These are phyloP conservation scores for Saccharum officinarum DNA, from an alignment of 176 grass and related monocot species.

Conservation along the genomic window DNA sequence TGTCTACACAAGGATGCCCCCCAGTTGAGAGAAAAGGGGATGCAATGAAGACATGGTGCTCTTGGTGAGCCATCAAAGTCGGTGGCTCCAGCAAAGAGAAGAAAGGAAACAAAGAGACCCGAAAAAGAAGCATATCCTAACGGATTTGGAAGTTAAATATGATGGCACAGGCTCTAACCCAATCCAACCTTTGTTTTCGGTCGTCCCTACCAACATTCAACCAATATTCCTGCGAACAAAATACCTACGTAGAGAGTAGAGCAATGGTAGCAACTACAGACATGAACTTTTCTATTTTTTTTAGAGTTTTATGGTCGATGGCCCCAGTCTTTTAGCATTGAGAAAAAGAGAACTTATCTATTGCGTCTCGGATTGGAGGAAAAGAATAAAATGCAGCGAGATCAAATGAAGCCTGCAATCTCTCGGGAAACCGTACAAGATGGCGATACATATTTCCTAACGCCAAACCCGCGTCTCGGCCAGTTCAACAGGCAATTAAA, in stretches of 20 bases:
- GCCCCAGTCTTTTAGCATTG: too few species aligned
- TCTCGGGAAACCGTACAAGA: background rate
- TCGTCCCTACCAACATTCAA: slow-evolving; percentile 12
- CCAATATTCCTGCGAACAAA: slow-evolving; percentile 20
- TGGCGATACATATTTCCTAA: background rate
- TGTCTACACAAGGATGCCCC: background rate
- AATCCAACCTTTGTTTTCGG: slow-evolving; percentile 25
- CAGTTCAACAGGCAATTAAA: background rate
- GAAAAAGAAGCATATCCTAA: slow-evolving; percentile 16
- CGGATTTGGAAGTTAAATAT: slow-evolving; percentile 37
- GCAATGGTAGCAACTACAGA: background rate
- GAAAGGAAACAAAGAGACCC: slow-evolving; percentile 9
- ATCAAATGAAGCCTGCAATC: background rate
- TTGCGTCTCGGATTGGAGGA: background rate
- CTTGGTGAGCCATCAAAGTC: slow-evolving; percentile 45
- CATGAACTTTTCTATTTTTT: background rate
- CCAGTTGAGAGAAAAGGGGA: background rate
- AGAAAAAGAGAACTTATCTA: background rate
- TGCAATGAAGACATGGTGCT: background rate
- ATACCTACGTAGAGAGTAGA: background rate
- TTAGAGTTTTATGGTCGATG: too few species aligned
- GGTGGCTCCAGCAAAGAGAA: slow-evolving; percentile 26
- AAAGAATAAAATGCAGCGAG: background rate
- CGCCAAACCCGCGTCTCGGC: background rate
- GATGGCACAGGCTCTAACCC: slow-evolving; percentile 24